Conservation (phyloP, 306 rosid species). For the Malus domestica region DNA sequence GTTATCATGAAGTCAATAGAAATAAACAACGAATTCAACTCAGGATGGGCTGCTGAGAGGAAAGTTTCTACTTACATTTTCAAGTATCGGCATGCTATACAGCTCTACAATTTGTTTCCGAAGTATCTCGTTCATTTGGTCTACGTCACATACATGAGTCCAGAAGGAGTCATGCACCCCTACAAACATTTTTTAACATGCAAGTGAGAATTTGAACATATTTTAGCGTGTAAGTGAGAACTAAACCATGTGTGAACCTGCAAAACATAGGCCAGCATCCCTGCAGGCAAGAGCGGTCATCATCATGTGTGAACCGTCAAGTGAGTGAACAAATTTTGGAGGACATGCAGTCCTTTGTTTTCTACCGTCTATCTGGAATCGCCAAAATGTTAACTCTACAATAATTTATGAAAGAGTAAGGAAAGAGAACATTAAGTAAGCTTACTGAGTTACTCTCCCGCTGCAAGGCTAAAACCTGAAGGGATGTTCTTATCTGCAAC, state of each 20-base stretch:
- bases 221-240: neutral
- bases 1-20: conserved; percentile 5
- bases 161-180: conserved; percentile 91
- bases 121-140: conserved; percentile 63
- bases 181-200: conserved; percentile 22
- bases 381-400: neutral
- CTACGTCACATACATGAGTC: conserved; percentile 85
- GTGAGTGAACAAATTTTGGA: conserved; percentile 79
- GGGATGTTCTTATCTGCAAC: conserved; percentile 70
- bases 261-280: conserved; percentile 74
- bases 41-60: neutral
- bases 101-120: conserved; percentile 76
- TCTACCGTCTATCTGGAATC: conserved; percentile 52
- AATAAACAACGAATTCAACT: neutral
- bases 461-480: conserved; percentile 74
- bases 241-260: conserved; percentile 40
- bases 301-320: conserved; percentile 89
- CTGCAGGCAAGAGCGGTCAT: conserved; percentile 85
- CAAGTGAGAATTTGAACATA: neutral
- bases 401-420: conserved; percentile 1
- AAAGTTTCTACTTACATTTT: conserved; percentile 33
- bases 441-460: conserved; percentile 60
- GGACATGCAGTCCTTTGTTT: conserved; percentile 88
- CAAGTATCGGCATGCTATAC: conserved; percentile 62
- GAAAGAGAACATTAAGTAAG: conserved; percentile 10